Evolutionary conservation across 768 basidiomycete species (phyloP), one percentile per base, ranked within the genome.

Genomic region (Hortiboletus flavorubellus): DNA sequence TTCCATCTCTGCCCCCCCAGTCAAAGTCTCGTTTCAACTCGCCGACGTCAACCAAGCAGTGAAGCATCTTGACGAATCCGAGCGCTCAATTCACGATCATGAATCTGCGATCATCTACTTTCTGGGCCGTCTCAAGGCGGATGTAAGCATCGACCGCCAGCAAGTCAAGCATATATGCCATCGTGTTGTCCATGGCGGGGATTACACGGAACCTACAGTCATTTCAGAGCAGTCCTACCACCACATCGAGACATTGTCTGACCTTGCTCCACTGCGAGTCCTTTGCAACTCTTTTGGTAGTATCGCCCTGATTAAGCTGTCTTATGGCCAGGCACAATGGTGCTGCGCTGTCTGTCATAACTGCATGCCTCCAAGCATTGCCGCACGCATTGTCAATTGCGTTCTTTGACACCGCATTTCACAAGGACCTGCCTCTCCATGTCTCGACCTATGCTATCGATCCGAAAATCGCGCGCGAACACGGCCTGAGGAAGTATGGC

Each of bases 381-480:
- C 87, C 90, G 1, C 65, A 82, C 12, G 80, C 93, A 18, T 78
- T 76, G 31, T 89, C 89, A 0, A 79, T 95, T 47, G 89, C 93
- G 0, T 90, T 87, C 64, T 97, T 96, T 66, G 93, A 97, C 70
- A 91, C 92, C 0, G 79, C 89, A 5, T 93, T 93, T 72, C 91
- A 96, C 70, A 78, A 78, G 45, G 79, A 88, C 10, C 80, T 98
- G 15, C 91, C 91, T 0, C 61, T 72, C 5, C 86, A 93, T 64
- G 83, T 94, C 51, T 81, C 87, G 38, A 87, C 82, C 49, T 95
- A 93, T 65, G 83, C 92, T 0, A 86, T 96, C 49, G 74, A 87
- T 58, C 87, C 81, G 60, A 65, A 73, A 9, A 72, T 87, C 42
- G 83, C 88, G 0, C 75, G 75, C 38, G 72, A 81, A 42, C 82